These are phyloP conservation scores for Suillus cothurnatus DNA, from an alignment of 768 basidiomycete species.

Conservation along the genomic window DNA sequence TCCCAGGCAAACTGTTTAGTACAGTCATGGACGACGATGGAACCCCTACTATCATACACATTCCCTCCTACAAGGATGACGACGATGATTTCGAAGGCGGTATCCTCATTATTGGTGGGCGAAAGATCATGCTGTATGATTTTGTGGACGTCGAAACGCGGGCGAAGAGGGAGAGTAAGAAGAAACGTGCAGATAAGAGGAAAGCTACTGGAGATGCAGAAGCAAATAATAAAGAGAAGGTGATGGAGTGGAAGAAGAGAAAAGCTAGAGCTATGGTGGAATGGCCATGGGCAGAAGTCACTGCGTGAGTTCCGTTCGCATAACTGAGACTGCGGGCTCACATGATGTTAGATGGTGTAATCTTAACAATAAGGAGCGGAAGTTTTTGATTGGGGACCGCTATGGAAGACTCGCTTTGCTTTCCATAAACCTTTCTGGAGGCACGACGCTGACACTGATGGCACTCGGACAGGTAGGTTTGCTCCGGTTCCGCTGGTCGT, in stretches of 20 bases:
- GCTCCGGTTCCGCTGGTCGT: background rate
- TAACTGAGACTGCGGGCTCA: background rate
- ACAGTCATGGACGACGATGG: conserved; percentile 34
- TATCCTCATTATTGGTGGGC: conserved; percentile 69
- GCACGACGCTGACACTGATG: conserved; percentile 47
- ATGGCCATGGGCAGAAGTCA: conserved; percentile 78
- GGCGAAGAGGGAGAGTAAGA: conserved; percentile 57
- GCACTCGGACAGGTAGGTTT: conserved; percentile 71
- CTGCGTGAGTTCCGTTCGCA: conserved; percentile 51
- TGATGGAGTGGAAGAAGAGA: conserved; percentile 52
- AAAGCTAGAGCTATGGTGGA: conserved; percentile 58
- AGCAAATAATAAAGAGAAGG: conserved; percentile 50
- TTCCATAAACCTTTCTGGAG: conserved; percentile 47
- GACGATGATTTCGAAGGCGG: conserved; percentile 56
- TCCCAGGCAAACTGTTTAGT: conserved; percentile 50
- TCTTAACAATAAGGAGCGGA: conserved; percentile 46
- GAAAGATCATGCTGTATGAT: conserved; percentile 64
- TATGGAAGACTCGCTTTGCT: conserved; percentile 74
- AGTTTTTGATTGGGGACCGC: conserved; percentile 66
- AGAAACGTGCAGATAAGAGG: conserved; percentile 51
- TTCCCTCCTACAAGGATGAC: conserved; percentile 28
- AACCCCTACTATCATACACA: conserved; percentile 42
- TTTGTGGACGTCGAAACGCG: conserved; percentile 48
- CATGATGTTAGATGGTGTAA: conserved; percentile 47
- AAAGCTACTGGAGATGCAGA: conserved; percentile 47